Conservation (phyloP, 192 early-diverging fungal genomes). For the Powellomyces hirtus region DNA sequence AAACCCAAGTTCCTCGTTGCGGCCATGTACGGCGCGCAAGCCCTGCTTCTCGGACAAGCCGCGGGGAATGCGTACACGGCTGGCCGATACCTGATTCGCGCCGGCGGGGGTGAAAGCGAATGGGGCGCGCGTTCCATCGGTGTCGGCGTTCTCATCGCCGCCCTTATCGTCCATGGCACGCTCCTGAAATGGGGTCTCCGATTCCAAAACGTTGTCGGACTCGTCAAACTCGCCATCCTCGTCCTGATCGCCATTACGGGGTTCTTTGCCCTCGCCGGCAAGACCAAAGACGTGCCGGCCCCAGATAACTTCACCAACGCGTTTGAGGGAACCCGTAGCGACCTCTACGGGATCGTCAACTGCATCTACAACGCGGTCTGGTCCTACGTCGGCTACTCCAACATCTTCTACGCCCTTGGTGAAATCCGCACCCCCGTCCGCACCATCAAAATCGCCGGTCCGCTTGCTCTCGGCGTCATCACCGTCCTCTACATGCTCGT, state of each 20-base stretch:
- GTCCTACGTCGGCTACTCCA: constrained; percentile 68
- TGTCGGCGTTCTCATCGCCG: neutral
- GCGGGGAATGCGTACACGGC: neutral
- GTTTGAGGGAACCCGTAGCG: constrained; percentile 14
- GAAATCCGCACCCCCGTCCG: constrained; percentile 78
- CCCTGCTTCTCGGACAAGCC: constrained; percentile 16
- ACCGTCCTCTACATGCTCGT: constrained; percentile 74
- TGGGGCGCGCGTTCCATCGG: neutral
- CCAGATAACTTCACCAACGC: constrained; percentile 26
- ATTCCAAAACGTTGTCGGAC: constrained; percentile 14
- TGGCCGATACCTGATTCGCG: constrained; percentile 10
- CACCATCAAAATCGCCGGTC: constrained; percentile 77
- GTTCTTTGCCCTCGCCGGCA: constrained; percentile 16
- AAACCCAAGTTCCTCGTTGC: constrained; percentile 5
- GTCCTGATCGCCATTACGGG: constrained; percentile 14
- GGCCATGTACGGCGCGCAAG: constrained; percentile 8
- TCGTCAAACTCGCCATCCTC: constrained; percentile 10
- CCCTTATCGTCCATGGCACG: constrained; percentile 2
- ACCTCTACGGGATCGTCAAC: neutral
- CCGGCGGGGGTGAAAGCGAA: neutral
- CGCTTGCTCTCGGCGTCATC: constrained; percentile 69
- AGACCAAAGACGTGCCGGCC: neutral
- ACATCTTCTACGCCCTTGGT: constrained; percentile 76
- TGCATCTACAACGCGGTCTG: constrained; percentile 44
- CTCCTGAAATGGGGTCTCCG: constrained; percentile 8